Evolutionary conservation across 2,329 filamentous ascomycete genomes (phyloP), one percentile per base, ranked within the genome.

Genomic region (Tolypocladium sp.): DNA sequence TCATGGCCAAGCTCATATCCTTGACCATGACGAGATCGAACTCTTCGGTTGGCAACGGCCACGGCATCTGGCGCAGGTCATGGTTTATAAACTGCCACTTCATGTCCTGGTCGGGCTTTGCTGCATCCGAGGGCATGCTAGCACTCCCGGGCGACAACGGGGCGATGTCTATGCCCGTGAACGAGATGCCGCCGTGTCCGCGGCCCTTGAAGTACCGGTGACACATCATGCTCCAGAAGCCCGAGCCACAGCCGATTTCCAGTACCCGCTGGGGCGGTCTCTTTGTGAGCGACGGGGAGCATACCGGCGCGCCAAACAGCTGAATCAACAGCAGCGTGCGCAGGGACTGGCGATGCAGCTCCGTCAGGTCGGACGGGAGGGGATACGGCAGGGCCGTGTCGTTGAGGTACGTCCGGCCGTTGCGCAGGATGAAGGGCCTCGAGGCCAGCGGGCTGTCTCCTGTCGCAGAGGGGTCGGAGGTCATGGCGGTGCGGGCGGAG

Each of bases 11-110:
- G 58, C 85, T 87, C 67, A 91, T 77, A 70, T 96, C 92, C 72
- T 96, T 96, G 68, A 91, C 82, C 79, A 96, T 91, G 66, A 97
- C 82, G 46, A 96, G 81, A 70, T 96, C 91, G 71, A 95, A 97
- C 66, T 92, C 87, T 41, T 82, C 87, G 61, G 91, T 84, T 2
- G 85, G 79, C 63, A 96, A 91, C 0, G 93, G 93, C 67, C 92
- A 83, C 0, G 91, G 90, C 2, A 82, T 71, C 61, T 84, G 83
- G 60, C 91, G 87, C 63, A 96, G 75, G 72, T 97, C 92, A 70
- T 96, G 91, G 69, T 92, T 89, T 57, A 96, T 84, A 70, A 96
- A 97, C 13, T 80, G 85, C 91, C 92, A 96, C 64, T 90, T 87
- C 79, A 96, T 88, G 55, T 90, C 90, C 66, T 87, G 86, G 64